Base-by-base conservation (phyloP, 371 early-diverging fungal genomes). In the Apophysomyces elegans region DNA sequence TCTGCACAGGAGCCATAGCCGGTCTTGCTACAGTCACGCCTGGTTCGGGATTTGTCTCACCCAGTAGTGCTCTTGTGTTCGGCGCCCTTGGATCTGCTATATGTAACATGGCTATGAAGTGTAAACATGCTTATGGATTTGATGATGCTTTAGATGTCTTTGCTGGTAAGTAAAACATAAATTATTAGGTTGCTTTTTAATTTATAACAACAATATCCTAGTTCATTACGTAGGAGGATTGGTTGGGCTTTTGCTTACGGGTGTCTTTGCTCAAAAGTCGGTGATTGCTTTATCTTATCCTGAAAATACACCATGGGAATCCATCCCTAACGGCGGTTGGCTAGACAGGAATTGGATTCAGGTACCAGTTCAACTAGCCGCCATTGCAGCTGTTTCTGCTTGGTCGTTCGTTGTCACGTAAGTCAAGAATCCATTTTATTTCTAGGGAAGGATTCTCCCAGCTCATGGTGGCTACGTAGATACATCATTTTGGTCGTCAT, bases 1-100 rank as follows among this genome's bases (percentile, higher is more conserved):
- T 91, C 67, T 94, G 94, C 80, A 88, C 91, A 6, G 95, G 95
- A 37, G 94, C 90, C 1, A 89, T 93, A 6, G 89, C 90, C 9
- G 94, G 90, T 13, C 76, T 93, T 44, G 93, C 90, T 13, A 87
- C 83, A 7, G 85, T 91, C 64, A 92, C 93, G 5, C 93, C 93
- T 0, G 89, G 83, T 0, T 83, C 88, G 39, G 91, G 91, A 21
- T 88, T 78, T 58, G 89, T 92, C 16, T 76, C 83, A 18, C 86
- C 89, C 13, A 84, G 86, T 66, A 86, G 89, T 11, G 83, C 90
- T n/a, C 70, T 91, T 46, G 80, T 88, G 12, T 86, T 90, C 74
- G 92, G 93, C 32, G 56, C 77, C 35, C 37, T 83, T 35, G 78
- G 84, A 9, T 89, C 82, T 11, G 62, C 87, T 38, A 73, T 79